Percentiles rank a stretch among this genome's conserved stretches.
These are phyloP conservation scores for Biancaea sappan DNA, from an alignment of 306 rosid species.

Conservation along the genomic window DNA sequence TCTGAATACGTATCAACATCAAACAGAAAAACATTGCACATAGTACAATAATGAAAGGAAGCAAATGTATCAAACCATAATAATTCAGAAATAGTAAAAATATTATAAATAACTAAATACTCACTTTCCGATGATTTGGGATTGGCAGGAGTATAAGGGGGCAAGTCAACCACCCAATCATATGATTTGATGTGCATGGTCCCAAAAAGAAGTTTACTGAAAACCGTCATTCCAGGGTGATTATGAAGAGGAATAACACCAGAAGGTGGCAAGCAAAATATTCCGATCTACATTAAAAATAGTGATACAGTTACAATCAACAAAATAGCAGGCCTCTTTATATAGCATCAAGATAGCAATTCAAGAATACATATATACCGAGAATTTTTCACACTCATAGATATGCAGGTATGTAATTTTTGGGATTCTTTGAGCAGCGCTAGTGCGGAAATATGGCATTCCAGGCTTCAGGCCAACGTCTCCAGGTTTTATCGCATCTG, in stretches of 20 bases:
- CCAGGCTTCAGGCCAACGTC: constrained; percentile 75
- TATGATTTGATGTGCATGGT: constrained; percentile 93
- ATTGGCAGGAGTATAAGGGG: constrained; percentile 39
- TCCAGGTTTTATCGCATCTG: constrained; percentile 66
- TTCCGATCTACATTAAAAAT: constrained; percentile 68
- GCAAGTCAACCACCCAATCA: constrained; percentile 76
- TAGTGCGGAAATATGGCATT: constrained; percentile 58
- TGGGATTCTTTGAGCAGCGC: constrained; percentile 38
- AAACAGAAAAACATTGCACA: not conserved
- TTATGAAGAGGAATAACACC: constrained; percentile 95
- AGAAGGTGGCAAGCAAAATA: constrained; percentile 94
- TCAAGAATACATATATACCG: constrained; percentile 46
- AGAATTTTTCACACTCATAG: constrained; percentile 67
- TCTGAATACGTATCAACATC: not conserved
- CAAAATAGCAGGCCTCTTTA: not conserved
- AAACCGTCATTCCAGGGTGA: constrained; percentile 98
- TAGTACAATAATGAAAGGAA: not conserved
- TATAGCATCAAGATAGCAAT: not conserved
- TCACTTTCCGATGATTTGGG: constrained; percentile 57
- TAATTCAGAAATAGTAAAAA: constrained; percentile 4
- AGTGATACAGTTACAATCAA: constrained; percentile 9
- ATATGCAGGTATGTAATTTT: constrained; percentile 78
- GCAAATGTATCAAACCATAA: not conserved
- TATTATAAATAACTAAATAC: constrained; percentile 14
- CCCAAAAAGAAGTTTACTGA: constrained; percentile 90